phyloP scores from a whole-genome alignment of 495 filamentous ascomycete species.

The Penicillium angulare region DNA sequence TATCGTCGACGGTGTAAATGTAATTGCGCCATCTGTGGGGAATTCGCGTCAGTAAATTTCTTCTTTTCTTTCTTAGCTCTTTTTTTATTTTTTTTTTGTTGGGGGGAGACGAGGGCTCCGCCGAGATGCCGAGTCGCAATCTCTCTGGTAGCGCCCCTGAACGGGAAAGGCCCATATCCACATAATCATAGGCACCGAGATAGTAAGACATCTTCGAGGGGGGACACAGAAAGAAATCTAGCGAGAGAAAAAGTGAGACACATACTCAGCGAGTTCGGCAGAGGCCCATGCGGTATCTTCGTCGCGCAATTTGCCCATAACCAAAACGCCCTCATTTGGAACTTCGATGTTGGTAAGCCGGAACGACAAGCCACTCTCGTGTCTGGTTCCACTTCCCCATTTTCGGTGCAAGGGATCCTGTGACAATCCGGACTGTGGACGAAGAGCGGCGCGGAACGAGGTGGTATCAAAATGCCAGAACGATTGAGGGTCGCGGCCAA shows the following conservation, averaged over 20 bases:
- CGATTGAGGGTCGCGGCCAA: conserved; percentile 22
- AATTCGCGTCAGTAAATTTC: conserved; percentile 11
- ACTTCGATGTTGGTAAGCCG: conserved; percentile 35
- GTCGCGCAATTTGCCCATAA: conserved; percentile 38
- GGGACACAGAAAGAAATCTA: too few relatives aligned
- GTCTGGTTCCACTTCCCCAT: conserved; percentile 23
- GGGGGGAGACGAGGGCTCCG: neutral
- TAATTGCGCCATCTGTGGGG: conserved; percentile 39
- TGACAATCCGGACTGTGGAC: conserved; percentile 3
- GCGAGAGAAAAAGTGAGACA: neutral
- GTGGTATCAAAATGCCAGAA: conserved; percentile 34
- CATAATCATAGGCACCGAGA: neutral
- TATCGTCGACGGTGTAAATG: conserved; percentile 48
- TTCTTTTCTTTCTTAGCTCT: too few relatives aligned
- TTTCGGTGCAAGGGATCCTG: conserved; percentile 20
- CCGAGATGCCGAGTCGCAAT: neutral
- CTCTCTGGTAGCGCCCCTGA: neutral
- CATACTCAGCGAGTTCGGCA: conserved; percentile 41
- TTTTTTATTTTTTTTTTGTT: too few relatives aligned
- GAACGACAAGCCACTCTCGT: conserved; percentile 13
- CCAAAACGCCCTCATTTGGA: conserved; percentile 40
- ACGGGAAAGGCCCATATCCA: neutral
- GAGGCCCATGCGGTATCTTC: conserved; percentile 44
- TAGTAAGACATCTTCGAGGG: too few relatives aligned
- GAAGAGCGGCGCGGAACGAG: conserved; percentile 17